Evolutionary conservation across 176 grass and related monocot genomes (phyloP).

Genomic region (Oryza officinalis): DNA sequence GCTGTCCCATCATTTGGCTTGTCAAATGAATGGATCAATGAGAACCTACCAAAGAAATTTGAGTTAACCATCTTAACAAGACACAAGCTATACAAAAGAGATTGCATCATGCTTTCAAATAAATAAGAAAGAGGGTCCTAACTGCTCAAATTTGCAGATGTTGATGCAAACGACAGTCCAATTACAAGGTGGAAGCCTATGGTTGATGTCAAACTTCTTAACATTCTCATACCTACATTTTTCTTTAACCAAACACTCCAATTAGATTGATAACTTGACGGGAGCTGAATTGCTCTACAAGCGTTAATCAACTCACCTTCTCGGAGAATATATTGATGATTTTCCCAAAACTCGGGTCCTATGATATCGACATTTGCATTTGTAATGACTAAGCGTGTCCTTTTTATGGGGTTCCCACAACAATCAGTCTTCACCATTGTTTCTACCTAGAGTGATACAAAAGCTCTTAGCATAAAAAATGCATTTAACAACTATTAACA

Average conservation of each 20-base stretch:
- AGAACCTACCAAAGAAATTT: slow-evolving; percentile 46
- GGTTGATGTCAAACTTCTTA: no score
- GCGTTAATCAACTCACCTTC: slow-evolving; percentile 47
- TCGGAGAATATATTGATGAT: slow-evolving; percentile 56
- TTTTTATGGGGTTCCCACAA: slow-evolving; percentile 37
- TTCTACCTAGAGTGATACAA: slow-evolving; percentile 45
- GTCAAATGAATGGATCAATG: slow-evolving; percentile 64
- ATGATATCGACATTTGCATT: slow-evolving; percentile 47
- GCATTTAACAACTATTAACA: not conserved
- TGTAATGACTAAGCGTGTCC: slow-evolving; percentile 28
- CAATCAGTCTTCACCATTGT: slow-evolving; percentile 40
- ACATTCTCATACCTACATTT: no score
- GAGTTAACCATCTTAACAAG: slow-evolving; percentile 19
- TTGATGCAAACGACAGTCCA: no score
- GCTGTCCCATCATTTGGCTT: slow-evolving; percentile 79
- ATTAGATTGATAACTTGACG: slow-evolving; percentile 21
- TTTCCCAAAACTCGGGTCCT: slow-evolving; percentile 50
- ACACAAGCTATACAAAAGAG: slow-evolving; percentile 18
- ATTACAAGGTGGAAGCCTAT: no score
- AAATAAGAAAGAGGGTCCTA: slow-evolving; percentile 3
- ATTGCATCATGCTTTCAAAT: slow-evolving; percentile 1
- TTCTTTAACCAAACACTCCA: not conserved
- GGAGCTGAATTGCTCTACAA: not conserved
- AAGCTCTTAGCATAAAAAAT: not conserved
- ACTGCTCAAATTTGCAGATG: no score